Evolutionary conservation across 306 rosid species (phyloP).

Genomic region (Dalbergia cultrata): DNA sequence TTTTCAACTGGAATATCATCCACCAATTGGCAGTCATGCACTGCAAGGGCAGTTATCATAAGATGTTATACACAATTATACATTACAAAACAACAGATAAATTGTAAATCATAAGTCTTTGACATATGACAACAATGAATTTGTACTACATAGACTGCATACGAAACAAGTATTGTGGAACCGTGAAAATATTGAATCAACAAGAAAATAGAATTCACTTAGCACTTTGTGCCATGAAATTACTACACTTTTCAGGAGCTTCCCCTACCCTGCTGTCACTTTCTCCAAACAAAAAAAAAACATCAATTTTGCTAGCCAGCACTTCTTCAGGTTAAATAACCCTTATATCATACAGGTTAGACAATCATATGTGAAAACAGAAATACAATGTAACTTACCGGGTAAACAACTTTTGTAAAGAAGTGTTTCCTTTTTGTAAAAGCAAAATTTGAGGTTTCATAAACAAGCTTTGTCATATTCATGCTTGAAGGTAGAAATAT

Average conservation of each 20-base stretch:
- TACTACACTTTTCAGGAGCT: constrained; percentile 31
- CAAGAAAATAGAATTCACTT: neutral
- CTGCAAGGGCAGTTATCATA: constrained; percentile 54
- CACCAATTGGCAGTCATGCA: constrained; percentile 88
- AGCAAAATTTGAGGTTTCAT: constrained; percentile 5
- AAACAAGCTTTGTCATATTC: constrained; percentile 9
- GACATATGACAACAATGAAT: neutral
- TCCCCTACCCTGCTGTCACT: neutral
- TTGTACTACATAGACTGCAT: neutral
- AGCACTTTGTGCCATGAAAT: constrained; percentile 17
- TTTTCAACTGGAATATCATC: constrained; percentile 87
- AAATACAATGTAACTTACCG: neutral
- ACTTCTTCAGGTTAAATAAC: constrained; percentile 3
- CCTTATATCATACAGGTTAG: neutral
- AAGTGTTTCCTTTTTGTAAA: neutral
- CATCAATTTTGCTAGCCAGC: neutral
- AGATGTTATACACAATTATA: neutral
- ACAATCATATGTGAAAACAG: constrained; percentile 9
- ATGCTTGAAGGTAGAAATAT: constrained; percentile 7
- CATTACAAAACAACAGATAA: neutral
- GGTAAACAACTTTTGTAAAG: neutral
- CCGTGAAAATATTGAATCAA: constrained; percentile 1
- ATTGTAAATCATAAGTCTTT: neutral
- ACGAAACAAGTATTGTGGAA: neutral
- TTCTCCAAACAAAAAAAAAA: constrained; percentile 12